Base-by-base conservation (phyloP, 306 rosid species). In the Canavalia gladiata region DNA sequence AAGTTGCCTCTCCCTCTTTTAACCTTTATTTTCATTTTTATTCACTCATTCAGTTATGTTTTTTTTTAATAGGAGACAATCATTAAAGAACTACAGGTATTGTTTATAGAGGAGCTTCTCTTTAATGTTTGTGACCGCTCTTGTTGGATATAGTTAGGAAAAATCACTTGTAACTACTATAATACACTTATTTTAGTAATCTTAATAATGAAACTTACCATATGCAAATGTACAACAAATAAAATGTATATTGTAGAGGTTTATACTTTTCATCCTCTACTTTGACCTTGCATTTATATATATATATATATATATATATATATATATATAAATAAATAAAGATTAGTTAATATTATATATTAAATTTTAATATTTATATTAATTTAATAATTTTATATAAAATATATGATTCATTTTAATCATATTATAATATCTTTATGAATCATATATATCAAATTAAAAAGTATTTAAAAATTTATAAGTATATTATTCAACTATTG, bases 201-300 rank as follows among this genome's bases (percentile, higher is more conserved):
- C 25, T 18, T 18, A 18, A 18, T 18, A 18, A 18, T 18, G 25
- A 18, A 77, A 47, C 72, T 79, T 12, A 67, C 51, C 10, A 31
- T 25, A 34, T 76, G 86, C 88, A 91, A 92, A 4, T 87, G 81
- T 7, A 93, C 97, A 6, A 82, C 78, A 29, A 92, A 91, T 65
- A 90, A 76, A 93, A 93, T 45, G 82, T 88, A 28, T 91, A 87
- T 82, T 88, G 87, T 73, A 88, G 84, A 82, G 97, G 97, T 10
- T 58, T 93, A 54, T 90, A 57, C 49, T 88, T 88, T 37, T 68
- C 94, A 6, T 86, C 90, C 70, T 91, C 94, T 7, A 90, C 92
- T 4, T 18, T 18, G 25, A 18, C 25, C 25, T 18, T 18, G 25
- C 25, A 18, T 18, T 18, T 18, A 18, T 18, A 18, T 18, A 18